Percentiles rank a stretch among this genome's conserved stretches.
Evolutionary conservation across 164 flowering plant genomes (phyloP).

Genomic region (Taxillus chinensis): DNA sequence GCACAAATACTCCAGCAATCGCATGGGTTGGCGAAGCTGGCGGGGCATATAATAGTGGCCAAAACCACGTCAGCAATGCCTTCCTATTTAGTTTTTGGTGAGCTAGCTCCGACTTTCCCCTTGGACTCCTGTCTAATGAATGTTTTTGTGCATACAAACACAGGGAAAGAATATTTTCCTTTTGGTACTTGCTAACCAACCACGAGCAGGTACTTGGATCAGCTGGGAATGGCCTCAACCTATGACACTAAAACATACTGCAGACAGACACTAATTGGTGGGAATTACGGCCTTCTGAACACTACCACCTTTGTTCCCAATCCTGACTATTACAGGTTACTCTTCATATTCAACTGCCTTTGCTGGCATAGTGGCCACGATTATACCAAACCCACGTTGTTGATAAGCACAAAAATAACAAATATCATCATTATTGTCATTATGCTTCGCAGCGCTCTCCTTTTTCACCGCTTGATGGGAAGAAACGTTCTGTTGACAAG

Average conservation of each 20-base stretch:
- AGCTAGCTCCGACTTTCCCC: neutral
- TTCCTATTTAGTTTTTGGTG: constrained; percentile 3
- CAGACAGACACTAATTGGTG: constrained; percentile 41
- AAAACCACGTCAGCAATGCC: neutral
- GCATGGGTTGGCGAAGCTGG: constrained; percentile 5
- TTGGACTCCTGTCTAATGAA: too few species aligned
- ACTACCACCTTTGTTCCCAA: constrained; percentile 35
- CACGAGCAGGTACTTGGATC: constrained; percentile 39
- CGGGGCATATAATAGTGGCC: constrained; percentile 1
- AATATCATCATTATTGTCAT: neutral
- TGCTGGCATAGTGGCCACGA: too few species aligned
- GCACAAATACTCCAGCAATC: neutral
- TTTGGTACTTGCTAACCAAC: too few species aligned
- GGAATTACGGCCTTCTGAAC: constrained; percentile 41
- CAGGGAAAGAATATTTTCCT: too few species aligned
- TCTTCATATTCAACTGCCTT: neutral
- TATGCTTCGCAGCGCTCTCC: constrained; percentile 33
- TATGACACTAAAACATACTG: constrained; percentile 35
- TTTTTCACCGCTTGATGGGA: constrained; percentile 50
- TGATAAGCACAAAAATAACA: too few species aligned
- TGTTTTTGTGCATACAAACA: too few species aligned
- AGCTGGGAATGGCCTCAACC: constrained; percentile 37
- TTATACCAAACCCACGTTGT: too few species aligned
- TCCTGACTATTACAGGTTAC: constrained; percentile 47
- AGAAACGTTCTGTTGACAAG: constrained; percentile 23